Base-by-base conservation (phyloP, 805 yeast genomes). In the Blastobotrys mokoenaii region DNA sequence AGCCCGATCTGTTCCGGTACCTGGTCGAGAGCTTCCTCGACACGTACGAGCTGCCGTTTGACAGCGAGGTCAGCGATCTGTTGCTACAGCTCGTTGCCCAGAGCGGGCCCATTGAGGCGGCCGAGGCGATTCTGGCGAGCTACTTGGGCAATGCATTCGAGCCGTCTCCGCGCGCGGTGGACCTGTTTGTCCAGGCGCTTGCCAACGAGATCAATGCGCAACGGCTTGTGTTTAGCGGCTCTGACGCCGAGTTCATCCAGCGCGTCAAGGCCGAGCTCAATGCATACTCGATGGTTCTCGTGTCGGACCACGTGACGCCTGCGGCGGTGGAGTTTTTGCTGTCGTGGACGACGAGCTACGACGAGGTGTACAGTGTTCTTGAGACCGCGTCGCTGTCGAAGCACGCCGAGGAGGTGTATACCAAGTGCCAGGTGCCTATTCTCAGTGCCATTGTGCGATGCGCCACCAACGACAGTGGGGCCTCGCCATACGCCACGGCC, bases 291-390 rank as follows among this genome's bases (percentile, higher is more conserved):
- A 45, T 45, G n/a, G 38, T 55, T 27, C 39, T 56, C 29, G 45
- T 40, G 2, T 44, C 50, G 5, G 45, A 43, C 9, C 43, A 51
- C 38, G 47, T 52, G 12, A 50, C 59, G 3, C 56, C 61, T 1
- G 52, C 53, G 2, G 44, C 50, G 3, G 48, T 57, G 16, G 43
- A 48, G 37, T 61, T 61, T 36, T 43, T 60, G 40, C 48, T 61
- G 15, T 46, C 51, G n/a, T 53, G 56, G 53, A 45, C 52, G 8
- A 32, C 35, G n/a, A 38, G 48, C 8, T 33, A 37, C 16, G 55
- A 46, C 9, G 65, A 62, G 20, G 51, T 61, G 5, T 51, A 54
- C 50, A 46, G 51, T n/a, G 47, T 61, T 29, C 45, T 60, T 10
- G 51, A 47, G 7, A 22, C 46, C 2, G 55, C 56, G 7, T 49